Evolutionary conservation across 2,329 filamentous ascomycete genomes (phyloP).

Genomic region (Colletotrichum sidae): DNA sequence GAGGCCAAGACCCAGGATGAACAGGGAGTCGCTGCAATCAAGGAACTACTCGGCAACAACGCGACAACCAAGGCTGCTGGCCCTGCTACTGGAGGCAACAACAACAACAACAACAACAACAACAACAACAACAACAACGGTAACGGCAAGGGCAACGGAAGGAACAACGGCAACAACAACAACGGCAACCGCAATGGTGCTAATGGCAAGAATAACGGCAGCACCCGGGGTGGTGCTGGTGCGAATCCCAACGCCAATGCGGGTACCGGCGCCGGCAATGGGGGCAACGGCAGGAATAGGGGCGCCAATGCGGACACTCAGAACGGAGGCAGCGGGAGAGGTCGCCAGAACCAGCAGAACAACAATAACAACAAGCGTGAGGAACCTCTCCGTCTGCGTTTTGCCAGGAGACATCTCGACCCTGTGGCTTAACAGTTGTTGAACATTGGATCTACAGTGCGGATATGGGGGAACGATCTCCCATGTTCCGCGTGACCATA

Average conservation of each 20-base stretch:
- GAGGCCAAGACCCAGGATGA: conserved; percentile 46
- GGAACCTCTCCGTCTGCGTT: no score
- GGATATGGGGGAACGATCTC: no score
- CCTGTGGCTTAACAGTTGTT: no score
- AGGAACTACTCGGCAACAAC: conserved; percentile 48
- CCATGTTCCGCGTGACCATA: no score
- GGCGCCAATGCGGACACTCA: neutral
- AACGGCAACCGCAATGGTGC: neutral
- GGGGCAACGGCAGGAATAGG: neutral
- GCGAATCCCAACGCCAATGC: neutral
- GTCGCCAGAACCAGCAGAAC: conserved; percentile 21
- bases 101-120: conserved; percentile 31
- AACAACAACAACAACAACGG: conserved; percentile 38
- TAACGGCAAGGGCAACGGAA: conserved; percentile 1
- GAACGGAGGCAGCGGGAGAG: conserved; percentile 5
- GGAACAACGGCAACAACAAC: neutral
- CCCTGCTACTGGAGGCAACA: conserved; percentile 23
- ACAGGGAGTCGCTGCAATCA: conserved; percentile 53
- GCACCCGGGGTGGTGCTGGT: no score
- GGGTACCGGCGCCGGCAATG: neutral
- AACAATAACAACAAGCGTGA: conserved; percentile 28
- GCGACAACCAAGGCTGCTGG: conserved; percentile 49
- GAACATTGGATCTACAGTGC: no score
- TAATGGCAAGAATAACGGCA: no score
- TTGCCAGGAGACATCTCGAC: no score